These are phyloP conservation scores for Tylopilus rubrobrunneus DNA, from an alignment of 768 basidiomycete genomes.

Conservation along the genomic window DNA sequence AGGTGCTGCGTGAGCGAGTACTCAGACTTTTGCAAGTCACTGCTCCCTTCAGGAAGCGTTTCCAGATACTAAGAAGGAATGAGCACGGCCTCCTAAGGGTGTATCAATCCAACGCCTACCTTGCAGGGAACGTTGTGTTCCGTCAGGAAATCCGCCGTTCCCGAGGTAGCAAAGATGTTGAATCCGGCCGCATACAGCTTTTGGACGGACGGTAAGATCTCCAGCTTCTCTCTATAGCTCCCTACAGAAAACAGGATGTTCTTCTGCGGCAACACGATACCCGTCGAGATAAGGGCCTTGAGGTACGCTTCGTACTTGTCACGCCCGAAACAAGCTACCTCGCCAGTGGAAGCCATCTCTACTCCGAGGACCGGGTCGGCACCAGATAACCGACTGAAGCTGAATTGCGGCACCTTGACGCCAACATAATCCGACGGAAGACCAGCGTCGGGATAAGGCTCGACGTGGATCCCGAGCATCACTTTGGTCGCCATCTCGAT, in stretches of 20 bases:
- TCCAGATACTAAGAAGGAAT: constrained; percentile 70
- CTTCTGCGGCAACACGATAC: constrained; percentile 92
- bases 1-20: constrained; percentile 97
- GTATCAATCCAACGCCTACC: constrained; percentile 37
- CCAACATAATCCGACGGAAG: constrained; percentile 94
- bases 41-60: constrained; percentile 71
- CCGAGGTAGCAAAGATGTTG: constrained; percentile 95
- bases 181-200: constrained; percentile 92
- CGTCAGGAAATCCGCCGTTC: constrained; percentile 95
- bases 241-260: constrained; percentile 97
- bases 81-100: background rate
- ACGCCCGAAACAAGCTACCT: constrained; percentile 96
- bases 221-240: constrained; percentile 95
- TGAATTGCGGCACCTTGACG: constrained; percentile 99
- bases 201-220: constrained; percentile 92
- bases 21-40: constrained; percentile 86
- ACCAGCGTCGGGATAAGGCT: constrained; percentile 84
- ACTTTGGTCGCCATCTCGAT: constrained; percentile 99
- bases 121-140: constrained; percentile 98
- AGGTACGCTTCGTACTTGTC: constrained; percentile 99
- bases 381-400: constrained; percentile 92
- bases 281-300: constrained; percentile 95
- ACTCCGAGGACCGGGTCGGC: constrained; percentile 98
- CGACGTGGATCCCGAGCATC: constrained; percentile 89
- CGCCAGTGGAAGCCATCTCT: constrained; percentile 99